Evolutionary conservation across 306 rosid species (phyloP), one percentile per base, ranked within the genome.

Genomic region (Citrullus colocynthis): DNA sequence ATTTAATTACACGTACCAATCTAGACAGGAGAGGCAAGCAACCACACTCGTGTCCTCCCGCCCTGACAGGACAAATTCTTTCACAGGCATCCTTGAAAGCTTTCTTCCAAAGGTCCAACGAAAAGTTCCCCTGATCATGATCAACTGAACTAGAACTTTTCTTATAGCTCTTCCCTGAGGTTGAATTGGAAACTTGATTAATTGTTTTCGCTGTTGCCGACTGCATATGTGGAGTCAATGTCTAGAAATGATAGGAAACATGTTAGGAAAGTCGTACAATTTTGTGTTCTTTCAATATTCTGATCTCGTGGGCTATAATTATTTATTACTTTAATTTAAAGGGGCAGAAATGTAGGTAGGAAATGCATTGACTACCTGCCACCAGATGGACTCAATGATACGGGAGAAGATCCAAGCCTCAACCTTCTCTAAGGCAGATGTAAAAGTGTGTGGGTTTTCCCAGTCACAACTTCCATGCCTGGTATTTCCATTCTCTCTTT

Each of bases 371-470:
- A 61, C 51, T 74, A 92, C 99, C 99, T 95, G 99, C 99, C 99
- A 95, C 99, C 99, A 95, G 78, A 92, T 85, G 81, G 97, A 95
- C 83, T 95, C 99, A 78, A 95, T 90, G 59, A 95, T 87, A 57
- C 98, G 93, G 49, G 97, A 90, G 87, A 95, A 95, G 84, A 92
- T 89, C 99, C 99, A 95, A 39, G 89, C 86, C 85, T 95, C 99
- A 75, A 92, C 77, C 85, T 92, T 95, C 85, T 88, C 97, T 76
- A 95, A 83, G 63, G 93, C 93, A 70, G 87, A 81, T 24, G 58
- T 84, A 79, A 92, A 91, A 51, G 87, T 82, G 36, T 74, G 85
- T 18, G 88, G 87, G 60, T 92, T 88, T 79, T 84, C 93, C 91
- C 97, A 92, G 80, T 86, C 82, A 70, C 87, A 81, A 76, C 86